phyloP scores from a whole-genome alignment of 1,284 basidiomycete genomes.

The Cryptococcus sp. region DNA sequence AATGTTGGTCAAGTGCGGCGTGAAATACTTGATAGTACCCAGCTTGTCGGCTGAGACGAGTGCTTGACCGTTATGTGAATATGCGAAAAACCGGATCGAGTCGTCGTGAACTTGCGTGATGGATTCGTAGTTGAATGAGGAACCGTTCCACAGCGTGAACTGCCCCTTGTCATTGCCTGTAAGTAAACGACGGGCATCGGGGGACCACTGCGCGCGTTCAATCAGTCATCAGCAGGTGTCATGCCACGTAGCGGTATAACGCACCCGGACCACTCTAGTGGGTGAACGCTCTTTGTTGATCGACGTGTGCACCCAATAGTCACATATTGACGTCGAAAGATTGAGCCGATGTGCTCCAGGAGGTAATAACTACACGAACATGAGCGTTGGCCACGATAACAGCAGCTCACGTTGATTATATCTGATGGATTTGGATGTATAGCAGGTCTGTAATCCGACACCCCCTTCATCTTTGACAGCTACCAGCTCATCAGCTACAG shows the following conservation, averaged over 20 bases:
- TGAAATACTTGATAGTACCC: slow-evolving; percentile 97
- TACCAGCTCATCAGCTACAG: slow-evolving; percentile 42
- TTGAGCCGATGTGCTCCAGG: slow-evolving; percentile 87
- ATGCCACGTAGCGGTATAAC: slow-evolving; percentile 40
- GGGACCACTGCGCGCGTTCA: slow-evolving; percentile 74
- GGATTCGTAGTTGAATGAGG: slow-evolving; percentile 99
- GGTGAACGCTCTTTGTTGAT: slow-evolving; percentile 98
- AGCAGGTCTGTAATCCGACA: slow-evolving; percentile 69
- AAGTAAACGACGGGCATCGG: slow-evolving; percentile 85
- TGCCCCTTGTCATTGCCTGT: slow-evolving; percentile 97
- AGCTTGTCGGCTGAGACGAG: slow-evolving; percentile 90
- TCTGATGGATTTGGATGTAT: slow-evolving; percentile 79
- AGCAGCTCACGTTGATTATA: slow-evolving; percentile 68
- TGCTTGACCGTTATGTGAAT: slow-evolving; percentile 87
- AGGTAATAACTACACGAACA: slow-evolving; percentile 71
- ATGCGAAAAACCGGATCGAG: slow-evolving; percentile 84
- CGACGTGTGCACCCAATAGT: slow-evolving; percentile 95
- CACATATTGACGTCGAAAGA: slow-evolving; percentile 85
- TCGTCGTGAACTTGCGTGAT: slow-evolving; percentile 92
- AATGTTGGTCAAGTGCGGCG: slow-evolving; percentile 97
- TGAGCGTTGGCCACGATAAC: not conserved
- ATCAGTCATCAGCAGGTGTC: slow-evolving; percentile 4
- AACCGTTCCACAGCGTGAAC: slow-evolving; percentile 97
- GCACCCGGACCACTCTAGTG: slow-evolving; percentile 86
- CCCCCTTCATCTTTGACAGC: slow-evolving; percentile 73